Conservation (phyloP, 768 basidiomycete species). For the Cubamyces lactineus region DNA sequence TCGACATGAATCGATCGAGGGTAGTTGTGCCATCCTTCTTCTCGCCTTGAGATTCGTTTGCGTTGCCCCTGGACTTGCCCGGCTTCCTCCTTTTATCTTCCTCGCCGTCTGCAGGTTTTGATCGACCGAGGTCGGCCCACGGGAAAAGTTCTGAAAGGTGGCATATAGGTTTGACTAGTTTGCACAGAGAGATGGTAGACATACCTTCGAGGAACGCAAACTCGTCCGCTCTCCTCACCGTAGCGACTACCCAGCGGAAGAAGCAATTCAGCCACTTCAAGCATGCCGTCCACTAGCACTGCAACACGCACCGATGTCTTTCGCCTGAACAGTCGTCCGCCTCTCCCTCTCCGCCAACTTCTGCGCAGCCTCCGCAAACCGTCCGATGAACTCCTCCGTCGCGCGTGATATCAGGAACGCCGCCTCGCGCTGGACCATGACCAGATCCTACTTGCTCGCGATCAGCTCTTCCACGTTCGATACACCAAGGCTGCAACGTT, state of each 20-base stretch:
- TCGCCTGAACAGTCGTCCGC: constrained; percentile 74
- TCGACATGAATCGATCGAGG: constrained; percentile 53
- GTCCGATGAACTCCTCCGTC: constrained; percentile 86
- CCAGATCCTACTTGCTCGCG: constrained; percentile 59
- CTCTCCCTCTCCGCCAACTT: constrained; percentile 71
- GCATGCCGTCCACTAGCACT: background rate
- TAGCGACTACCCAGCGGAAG: constrained; percentile 48
- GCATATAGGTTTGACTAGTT: background rate
- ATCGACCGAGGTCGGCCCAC: constrained; percentile 46
- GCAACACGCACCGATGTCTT: constrained; percentile 68
- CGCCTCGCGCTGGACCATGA: constrained; percentile 76
- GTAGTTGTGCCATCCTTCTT: constrained; percentile 41
- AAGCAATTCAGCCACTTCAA: background rate
- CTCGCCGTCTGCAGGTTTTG: constrained; percentile 38
- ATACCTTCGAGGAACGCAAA: constrained; percentile 79
- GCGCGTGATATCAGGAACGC: constrained; percentile 79
- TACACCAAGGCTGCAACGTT: background rate
- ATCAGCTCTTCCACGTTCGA: background rate
- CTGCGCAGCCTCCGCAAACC: constrained; percentile 72
- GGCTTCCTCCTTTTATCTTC: constrained; percentile 36
- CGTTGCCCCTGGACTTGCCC: too few species aligned
- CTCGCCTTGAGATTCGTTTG: constrained; percentile 17
- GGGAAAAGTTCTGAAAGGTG: constrained; percentile 56
- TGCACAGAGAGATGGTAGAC: background rate
- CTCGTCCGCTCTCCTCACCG: constrained; percentile 70